Base-by-base conservation (phyloP, 257 asterid genomes). In the Gentiana dahurica region DNA sequence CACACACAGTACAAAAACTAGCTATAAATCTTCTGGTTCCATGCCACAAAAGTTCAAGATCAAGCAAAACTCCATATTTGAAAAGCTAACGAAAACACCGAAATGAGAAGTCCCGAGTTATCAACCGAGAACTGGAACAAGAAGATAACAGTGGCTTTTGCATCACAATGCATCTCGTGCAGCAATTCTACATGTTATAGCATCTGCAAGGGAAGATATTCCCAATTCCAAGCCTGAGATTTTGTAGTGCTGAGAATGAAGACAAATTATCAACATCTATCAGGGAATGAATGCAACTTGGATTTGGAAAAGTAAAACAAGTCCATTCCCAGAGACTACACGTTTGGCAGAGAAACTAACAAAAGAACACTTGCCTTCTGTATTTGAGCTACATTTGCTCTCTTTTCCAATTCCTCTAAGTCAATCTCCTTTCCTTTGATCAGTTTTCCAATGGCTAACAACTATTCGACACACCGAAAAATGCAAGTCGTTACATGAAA, bases 131-230 rank as follows among this genome's bases (percentile, higher is more conserved):
- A 24, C 24, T 24, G 24, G 24, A 24, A 24, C 24, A 24, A 24
- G 24, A 24, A 24, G 24, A 24, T 24, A 24, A 0, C 24, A 24
- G 24, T 24, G 24, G 24, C 24, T 61, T 43, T 43, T 52, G 61
- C 65, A 71, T 83, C 62, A 91, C 68, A 85, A 61, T 32, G 93
- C 95, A 74, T 87, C 95, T 51, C 96, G 79, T 39, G 89, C 84
- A 51, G 94, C 95, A 64, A 91, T 83, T 70, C 96, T 78, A 77
- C 95, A 81, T 12, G 77, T 58, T 63, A 81, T 83, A 50, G 96
- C 95, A 69, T 87, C 98, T 10, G 86, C 57, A 53, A 91, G 70
- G 12, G 98, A 77, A 49, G 98, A 91, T 69, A 87, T 64, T 57
- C 76, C 84, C 65, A 87, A 62, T 83, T 87, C 98, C 64, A 59